Evolutionary conservation across 352 stramenopile species (phyloP), one percentile per base, ranked within the genome.

Genomic region (Phytopythium sindhum): DNA sequence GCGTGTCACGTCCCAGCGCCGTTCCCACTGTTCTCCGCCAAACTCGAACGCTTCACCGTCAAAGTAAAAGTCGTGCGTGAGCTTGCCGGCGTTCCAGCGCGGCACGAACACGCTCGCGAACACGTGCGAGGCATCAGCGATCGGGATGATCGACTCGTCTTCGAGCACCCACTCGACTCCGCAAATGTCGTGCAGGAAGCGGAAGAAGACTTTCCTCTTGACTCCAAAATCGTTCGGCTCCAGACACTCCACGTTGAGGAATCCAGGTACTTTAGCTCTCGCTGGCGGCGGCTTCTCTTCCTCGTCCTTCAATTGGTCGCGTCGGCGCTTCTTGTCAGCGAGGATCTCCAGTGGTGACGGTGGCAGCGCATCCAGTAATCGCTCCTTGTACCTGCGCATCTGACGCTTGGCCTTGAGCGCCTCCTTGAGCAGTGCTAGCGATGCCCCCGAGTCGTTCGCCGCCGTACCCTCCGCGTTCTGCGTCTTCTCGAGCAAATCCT

Each of bases 41-140:
- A 77, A 74, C 33, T 72, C 61, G 33, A 87, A 87, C 14, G 45
- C 63, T 33, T 84, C 74, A 11, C 80, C 75, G 54, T 87, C 78
- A 63, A 80, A 85, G 53, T 84, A 85, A 54, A 84, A 85, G 29
- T 87, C 78, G 53, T 80, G 84, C 7, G 73, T 80, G 42, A 87
- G 53, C 35, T 75, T 37, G 0, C 78, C 78, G 15, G 54, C 56
- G 39, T 87, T 87, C 78, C 78, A 87, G 4, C 70, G 67, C 12
- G 75, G 74, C 11, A 87, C 51, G 47, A 87, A 87, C 17, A 78
- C 59, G 5, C 60, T 45, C 14, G 70, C 55, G 52, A 87, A 87
- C 10, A 85, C 67, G 1, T 75, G 61, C 65, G 78, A 72, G 10
- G 69, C 69, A 23, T 87, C 73, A 2, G 69, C 62, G 39, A 85